Conservation (phyloP, 345 rosid genomes). For the Anastatica hierochuntica region DNA sequence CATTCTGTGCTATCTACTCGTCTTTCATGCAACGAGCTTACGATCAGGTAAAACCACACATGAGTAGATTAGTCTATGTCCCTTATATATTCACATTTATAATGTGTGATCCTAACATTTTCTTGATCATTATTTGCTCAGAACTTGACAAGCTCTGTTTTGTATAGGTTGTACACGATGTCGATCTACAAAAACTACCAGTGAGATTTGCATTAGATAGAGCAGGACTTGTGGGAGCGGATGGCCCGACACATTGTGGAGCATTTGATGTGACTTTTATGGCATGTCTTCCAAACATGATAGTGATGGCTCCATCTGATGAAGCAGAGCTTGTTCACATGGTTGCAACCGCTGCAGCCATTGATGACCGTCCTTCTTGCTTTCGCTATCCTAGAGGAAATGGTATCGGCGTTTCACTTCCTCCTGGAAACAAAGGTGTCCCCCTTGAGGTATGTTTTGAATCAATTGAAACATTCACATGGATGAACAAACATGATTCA, state of each 20-base stretch:
- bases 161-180: conserved; percentile 87
- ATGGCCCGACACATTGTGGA: conserved; percentile 97
- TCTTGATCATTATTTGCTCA: neutral
- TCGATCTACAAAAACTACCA: conserved; percentile 87
- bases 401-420: conserved; percentile 66
- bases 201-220: conserved; percentile 98
- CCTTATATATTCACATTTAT: too few species aligned
- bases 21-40: conserved; percentile 97
- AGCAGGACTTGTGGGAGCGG: conserved; percentile 97
- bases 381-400: conserved; percentile 96
- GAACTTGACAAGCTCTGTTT: neutral
- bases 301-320: conserved; percentile 97
- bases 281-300: conserved; percentile 99
- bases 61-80: too few species aligned
- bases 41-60: conserved; percentile 82
- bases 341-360: conserved; percentile 93
- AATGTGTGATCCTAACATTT: too few species aligned
- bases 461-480: too few species aligned
- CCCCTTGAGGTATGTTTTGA: conserved; percentile 56
- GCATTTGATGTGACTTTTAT: conserved; percentile 88
- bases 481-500: too few species aligned
- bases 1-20: conserved; percentile 89
- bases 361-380: conserved; percentile 91
- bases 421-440: conserved; percentile 72
- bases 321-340: conserved; percentile 96